These are phyloP conservation scores for Sporothrix variecibatus DNA, from an alignment of 2,329 filamentous ascomycete species.

Conservation along the genomic window DNA sequence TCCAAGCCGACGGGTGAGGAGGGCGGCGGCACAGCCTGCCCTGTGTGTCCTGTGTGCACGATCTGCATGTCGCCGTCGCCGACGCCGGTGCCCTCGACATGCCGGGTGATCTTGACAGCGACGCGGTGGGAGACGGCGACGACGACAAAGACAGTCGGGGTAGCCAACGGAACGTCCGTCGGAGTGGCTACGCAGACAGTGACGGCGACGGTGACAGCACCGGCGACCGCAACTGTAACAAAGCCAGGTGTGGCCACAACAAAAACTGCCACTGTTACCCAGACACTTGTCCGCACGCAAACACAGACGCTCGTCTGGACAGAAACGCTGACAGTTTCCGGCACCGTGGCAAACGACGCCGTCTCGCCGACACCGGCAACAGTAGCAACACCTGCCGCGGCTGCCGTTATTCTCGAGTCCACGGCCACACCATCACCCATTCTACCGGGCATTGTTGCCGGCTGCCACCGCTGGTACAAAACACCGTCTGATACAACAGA, in stretches of 20 bases:
- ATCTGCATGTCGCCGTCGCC: constrained; percentile 6
- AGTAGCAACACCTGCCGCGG: not conserved
- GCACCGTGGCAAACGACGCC: not conserved
- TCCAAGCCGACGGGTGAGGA: not conserved
- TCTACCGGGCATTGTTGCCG: not conserved
- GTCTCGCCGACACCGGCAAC: not conserved
- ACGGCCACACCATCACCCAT: not conserved
- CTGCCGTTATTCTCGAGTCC: not conserved
- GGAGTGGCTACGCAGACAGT: not conserved
- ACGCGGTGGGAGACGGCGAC: constrained; percentile 1
- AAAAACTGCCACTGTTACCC: not conserved
- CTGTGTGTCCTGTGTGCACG: not conserved
- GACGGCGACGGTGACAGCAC: not conserved
- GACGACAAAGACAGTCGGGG: not conserved
- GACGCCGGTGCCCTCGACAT: not conserved
- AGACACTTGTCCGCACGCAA: not conserved
- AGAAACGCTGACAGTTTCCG: not conserved
- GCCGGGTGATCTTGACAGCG: not conserved
- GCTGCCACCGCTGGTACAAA: not conserved
- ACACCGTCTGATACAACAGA: not conserved
- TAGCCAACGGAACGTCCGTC: not conserved
- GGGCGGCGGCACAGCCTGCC: not conserved
- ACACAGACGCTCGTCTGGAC: not conserved
- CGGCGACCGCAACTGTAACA: not conserved
- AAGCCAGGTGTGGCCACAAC: not conserved